Conservation (phyloP, 768 basidiomycete genomes). For the Kwoniella shandongensis region DNA sequence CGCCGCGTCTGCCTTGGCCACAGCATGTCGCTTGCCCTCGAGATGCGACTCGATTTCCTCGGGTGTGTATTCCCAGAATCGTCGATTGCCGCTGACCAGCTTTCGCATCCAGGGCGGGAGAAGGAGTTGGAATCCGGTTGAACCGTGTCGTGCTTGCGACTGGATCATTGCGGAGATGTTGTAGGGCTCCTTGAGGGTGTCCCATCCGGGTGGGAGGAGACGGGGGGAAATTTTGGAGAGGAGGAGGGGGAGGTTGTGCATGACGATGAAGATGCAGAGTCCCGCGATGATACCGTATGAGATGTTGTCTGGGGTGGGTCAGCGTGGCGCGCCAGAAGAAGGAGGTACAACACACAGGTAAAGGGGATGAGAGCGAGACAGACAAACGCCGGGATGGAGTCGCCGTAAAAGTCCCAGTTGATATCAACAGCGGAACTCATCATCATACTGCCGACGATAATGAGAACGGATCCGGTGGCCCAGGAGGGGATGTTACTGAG, state of each 20-base stretch:
- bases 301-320: constrained; percentile 60
- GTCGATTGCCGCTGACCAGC: constrained; percentile 33
- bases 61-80: constrained; percentile 43
- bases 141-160: constrained; percentile 28
- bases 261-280: constrained; percentile 65
- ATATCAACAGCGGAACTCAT: constrained; percentile 80
- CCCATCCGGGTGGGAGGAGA: constrained; percentile 45
- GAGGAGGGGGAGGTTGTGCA: constrained; percentile 69
- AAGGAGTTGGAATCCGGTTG: constrained; percentile 24
- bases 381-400: constrained; percentile 82
- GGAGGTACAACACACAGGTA: constrained; percentile 34
- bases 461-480: constrained; percentile 82
- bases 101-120: constrained; percentile 47
- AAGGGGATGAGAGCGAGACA: constrained; percentile 69
- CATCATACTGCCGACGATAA: constrained; percentile 86
- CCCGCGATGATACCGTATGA: constrained; percentile 87
- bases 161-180: constrained; percentile 37
- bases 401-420: constrained; percentile 86
- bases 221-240: constrained; percentile 59
- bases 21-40: constrained; percentile 37
- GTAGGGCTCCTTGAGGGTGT: constrained; percentile 48
- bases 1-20: constrained; percentile 30
- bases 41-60: constrained; percentile 42
- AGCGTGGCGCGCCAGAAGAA: constrained; percentile 31
- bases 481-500: constrained; percentile 82